A percentile compares a stretch with the other conserved stretches of the same genome.
phyloP scores from a whole-genome alignment of 1,284 basidiomycete species.

The Filobasidium uniguttulatum region DNA sequence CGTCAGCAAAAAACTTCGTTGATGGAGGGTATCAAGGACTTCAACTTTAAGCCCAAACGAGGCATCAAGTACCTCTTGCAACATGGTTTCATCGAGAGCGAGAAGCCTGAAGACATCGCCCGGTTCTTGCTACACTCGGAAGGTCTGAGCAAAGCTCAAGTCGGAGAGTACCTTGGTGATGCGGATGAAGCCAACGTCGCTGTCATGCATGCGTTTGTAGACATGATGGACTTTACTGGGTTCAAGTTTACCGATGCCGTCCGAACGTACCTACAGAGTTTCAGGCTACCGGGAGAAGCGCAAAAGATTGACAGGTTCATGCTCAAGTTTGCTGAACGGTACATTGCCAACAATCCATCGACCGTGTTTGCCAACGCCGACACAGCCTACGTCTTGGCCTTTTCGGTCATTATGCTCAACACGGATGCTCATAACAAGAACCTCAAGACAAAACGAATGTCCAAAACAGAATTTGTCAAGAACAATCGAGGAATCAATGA shows the following conservation, averaged over 20 bases:
- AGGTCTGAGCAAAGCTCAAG: conserved; percentile 86
- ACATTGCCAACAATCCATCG: conserved; percentile 69
- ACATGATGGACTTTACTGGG: conserved; percentile 70
- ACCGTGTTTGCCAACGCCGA: conserved; percentile 69
- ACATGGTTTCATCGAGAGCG: conserved; percentile 71
- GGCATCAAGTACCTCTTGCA: conserved; percentile 83
- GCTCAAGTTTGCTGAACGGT: conserved; percentile 93
- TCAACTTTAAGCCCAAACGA: conserved; percentile 95
- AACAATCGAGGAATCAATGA: conserved; percentile 95
- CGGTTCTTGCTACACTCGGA: conserved; percentile 78
- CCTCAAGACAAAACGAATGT: conserved; percentile 77
- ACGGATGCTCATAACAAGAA: conserved; percentile 92
- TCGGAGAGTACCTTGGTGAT: conserved; percentile 96
- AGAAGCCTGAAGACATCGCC: conserved; percentile 67
- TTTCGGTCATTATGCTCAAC: conserved; percentile 86
- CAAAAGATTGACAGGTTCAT: conserved; percentile 99
- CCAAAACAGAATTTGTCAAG: conserved; percentile 71
- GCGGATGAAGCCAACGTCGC: conserved; percentile 76
- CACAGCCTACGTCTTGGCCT: conserved; percentile 82
- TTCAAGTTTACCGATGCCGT: conserved; percentile 74
- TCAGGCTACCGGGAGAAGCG: conserved; percentile 85
- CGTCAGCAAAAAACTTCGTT: conserved; percentile 95
- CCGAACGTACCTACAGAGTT: conserved; percentile 74
- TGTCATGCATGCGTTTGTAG: conserved; percentile 92
- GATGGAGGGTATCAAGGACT: conserved; percentile 90